phyloP scores from a whole-genome alignment of 345 rosid species.

The Citrus sinensis region DNA sequence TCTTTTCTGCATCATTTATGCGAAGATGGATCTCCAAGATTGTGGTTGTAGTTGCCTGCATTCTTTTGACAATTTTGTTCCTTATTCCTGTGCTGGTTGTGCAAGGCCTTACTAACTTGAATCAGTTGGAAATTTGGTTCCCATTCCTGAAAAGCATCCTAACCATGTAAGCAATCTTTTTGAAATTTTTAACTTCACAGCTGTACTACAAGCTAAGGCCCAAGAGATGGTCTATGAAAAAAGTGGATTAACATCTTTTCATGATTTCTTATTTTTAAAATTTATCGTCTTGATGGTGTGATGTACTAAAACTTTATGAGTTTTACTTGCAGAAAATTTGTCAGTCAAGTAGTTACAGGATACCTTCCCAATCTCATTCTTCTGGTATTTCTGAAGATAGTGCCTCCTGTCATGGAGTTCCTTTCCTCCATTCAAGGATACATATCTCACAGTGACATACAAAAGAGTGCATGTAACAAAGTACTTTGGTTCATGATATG shows the following conservation, averaged over 20 bases:
- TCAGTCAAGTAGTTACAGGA: constrained; percentile 78
- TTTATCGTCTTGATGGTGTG: neutral
- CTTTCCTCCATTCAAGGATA: constrained; percentile 93
- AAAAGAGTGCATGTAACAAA: constrained; percentile 91
- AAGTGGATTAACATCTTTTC: neutral
- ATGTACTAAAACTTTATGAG: constrained; percentile 12
- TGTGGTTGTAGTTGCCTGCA: constrained; percentile 59
- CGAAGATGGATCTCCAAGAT: constrained; percentile 78
- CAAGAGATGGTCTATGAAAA: neutral
- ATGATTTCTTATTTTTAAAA: neutral
- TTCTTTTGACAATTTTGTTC: constrained; percentile 74
- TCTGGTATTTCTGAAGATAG: constrained; percentile 66
- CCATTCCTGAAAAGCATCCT: constrained; percentile 79
- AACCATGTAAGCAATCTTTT: constrained; percentile 51
- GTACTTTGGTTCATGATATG: constrained; percentile 95
- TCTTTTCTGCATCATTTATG: constrained; percentile 84
- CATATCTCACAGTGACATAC: constrained; percentile 73
- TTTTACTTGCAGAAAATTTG: constrained; percentile 63
- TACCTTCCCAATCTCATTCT: constrained; percentile 96
- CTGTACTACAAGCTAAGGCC: neutral
- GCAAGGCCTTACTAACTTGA: constrained; percentile 92
- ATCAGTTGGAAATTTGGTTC: constrained; percentile 69
- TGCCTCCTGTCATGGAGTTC: constrained; percentile 89
- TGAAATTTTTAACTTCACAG: constrained; percentile 4
- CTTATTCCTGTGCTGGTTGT: constrained; percentile 87